Evolutionary conservation across 164 flowering plant species (phyloP), one percentile per base, ranked within the genome.

Genomic region (Amborella trichopoda): DNA sequence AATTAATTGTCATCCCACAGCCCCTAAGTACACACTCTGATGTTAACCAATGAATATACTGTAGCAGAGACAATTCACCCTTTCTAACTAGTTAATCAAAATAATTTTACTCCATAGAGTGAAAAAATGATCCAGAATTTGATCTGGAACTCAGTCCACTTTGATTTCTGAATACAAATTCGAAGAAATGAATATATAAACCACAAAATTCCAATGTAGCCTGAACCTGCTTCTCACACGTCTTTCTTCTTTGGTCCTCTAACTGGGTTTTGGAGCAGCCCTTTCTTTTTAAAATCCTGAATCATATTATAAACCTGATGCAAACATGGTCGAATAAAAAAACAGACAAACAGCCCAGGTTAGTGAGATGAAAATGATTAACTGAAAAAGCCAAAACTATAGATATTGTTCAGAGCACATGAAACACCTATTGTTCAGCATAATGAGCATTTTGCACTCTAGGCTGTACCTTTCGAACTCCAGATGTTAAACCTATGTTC

Each of bases 401-500:
- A 25, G 28, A 17, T 5, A 12, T 1, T 11, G 5, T 18, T 25
- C 20, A 17, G 10, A n/a, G 26, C 18, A 26, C 11, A 40, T 18
- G 17, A 4, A 25, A 38, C 40, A 6, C 8, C 39, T 18, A 20
- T 26, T 23, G n/a, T 2, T 26, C 6, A 24, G 30, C 28, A 26
- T 25, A 10, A 14, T 9, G 6, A 17, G 8, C 30, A 45, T 18
- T 8, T 39, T 39, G 16, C 19, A 22, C 16, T 39, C 16, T 16
- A 39, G 19, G 16, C 27, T 23, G 44, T 71, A 86, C 96, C 96
- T 86, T 91, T 61, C 85, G 70, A n/a, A 91, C 94, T 40, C 90
- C 85, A 39, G 98, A 78, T 54, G 98, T 83, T 61, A 91, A 69
- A 48, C 98, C 96, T 77, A 87, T 68, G 60, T 63, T 68, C 48